phyloP scores from a whole-genome alignment of 352 stramenopile species.

The Phytophthora cryptogea region DNA sequence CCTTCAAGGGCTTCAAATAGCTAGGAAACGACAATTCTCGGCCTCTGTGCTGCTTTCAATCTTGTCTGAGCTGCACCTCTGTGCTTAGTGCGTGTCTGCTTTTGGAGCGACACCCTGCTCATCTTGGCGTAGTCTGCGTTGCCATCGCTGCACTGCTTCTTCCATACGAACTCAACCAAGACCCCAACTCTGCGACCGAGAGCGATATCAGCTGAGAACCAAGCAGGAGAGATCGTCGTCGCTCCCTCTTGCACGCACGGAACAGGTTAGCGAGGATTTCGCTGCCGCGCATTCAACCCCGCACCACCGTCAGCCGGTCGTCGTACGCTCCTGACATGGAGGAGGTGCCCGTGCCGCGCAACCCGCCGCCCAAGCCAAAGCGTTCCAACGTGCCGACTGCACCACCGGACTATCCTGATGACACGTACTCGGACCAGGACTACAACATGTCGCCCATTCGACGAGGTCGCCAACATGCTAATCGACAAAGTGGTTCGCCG shows the following conservation, averaged over 20 bases:
- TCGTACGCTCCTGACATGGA: conserved; percentile 53
- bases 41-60: conserved; percentile 6
- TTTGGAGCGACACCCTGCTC: conserved; percentile 2
- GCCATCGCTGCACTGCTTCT: conserved; percentile 9
- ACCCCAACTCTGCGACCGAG: neutral
- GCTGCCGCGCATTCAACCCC: conserved; percentile 42
- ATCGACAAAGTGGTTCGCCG: conserved; percentile 59
- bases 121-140: neutral
- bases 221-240: conserved; percentile 18
- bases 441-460: conserved; percentile 65
- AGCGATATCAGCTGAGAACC: conserved; percentile 6
- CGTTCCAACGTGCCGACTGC: conserved; percentile 52
- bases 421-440: conserved; percentile 67
- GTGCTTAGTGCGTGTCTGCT: conserved; percentile 1
- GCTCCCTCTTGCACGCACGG: conserved; percentile 4
- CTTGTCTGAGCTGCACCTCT: neutral
- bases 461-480: conserved; percentile 60
- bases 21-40: conserved; percentile 25
- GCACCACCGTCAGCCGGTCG: conserved; percentile 18
- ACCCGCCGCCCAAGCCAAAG: conserved; percentile 78
- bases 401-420: conserved; percentile 43
- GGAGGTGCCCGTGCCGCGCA: conserved; percentile 49
- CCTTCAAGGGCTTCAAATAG: conserved; percentile 22
- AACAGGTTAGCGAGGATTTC: conserved; percentile 42
- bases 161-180: conserved; percentile 12